Evolutionary conservation across 805 yeast species (phyloP), one percentile per base, ranked within the genome.

Genomic region (Kluyveromyces wickerhamii): DNA sequence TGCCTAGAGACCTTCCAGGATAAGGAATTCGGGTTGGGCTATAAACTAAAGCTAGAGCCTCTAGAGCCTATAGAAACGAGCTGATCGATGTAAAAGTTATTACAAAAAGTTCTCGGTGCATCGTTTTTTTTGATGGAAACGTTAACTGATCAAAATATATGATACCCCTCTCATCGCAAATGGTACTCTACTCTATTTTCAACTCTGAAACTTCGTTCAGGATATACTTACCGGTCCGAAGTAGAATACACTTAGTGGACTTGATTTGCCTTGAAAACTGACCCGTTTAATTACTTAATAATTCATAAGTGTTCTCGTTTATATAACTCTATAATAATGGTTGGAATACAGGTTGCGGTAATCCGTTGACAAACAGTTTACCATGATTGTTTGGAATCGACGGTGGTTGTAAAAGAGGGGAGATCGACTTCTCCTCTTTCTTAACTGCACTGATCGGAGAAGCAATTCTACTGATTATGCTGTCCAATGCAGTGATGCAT

Each of bases 331-430:
- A 46, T 35, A 50, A 37, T 39, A 49, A 37, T 12, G 51, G 52
- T 39, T 54, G 60, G 37, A 52, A 56, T 9, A 48, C 49, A 22
- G 59, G 59, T 32, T 50, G 53, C 11, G 61, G 58, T 35, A 52
- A 35, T 8, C 51, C 51, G 35, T 52, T 47, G 27, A 41, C 44
- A 35, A 52, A 51, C n/a, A 48, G 41, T 10, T 44, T 44, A 27
- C 45, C 51, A 12, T 30, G 25, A 10, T 34, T 29, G 19, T 27
- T 35, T 4, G 28, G 29, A n/a, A 25, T 29, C 5, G 38, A 27
- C 7, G 38, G 38, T 9, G 35, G 31, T 11, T 21, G 15, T 27
- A 20, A 13, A 9, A 28, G 12, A 7, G 28, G 13, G 10, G 28
- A 8, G 8, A n/a, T 21, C 12, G 18, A 19, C 9, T 14, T 6